A percentile compares a stretch with the other conserved stretches of the same genome.
Conservation (phyloP, 495 filamentous ascomycete genomes). For the Lophiotrema nucula region DNA sequence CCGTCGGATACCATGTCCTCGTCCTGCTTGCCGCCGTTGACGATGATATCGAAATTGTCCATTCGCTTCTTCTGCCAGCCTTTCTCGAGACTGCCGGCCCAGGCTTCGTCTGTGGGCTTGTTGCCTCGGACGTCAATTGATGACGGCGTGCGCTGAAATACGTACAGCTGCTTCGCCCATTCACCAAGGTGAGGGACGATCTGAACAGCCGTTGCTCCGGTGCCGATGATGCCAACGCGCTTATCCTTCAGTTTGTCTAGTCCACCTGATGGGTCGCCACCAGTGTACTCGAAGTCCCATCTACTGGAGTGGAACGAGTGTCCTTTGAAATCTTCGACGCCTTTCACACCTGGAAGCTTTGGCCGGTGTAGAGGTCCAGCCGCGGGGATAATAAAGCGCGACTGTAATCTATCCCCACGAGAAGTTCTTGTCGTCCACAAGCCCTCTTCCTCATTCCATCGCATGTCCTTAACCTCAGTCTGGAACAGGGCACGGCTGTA, state of each 20-base stretch:
- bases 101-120: constrained; percentile 14
- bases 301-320: constrained; percentile 27
- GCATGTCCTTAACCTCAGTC: constrained; percentile 15
- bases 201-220: constrained; percentile 28
- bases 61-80: constrained; percentile 28
- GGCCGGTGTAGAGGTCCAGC: constrained; percentile 18
- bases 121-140: constrained; percentile 21
- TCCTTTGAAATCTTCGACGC: constrained; percentile 25
- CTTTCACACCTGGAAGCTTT: constrained; percentile 22
- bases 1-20: constrained; percentile 29
- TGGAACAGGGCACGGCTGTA: constrained; percentile 19
- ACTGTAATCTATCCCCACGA: constrained; percentile 17
- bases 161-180: constrained; percentile 25
- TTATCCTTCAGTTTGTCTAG: constrained; percentile 28
- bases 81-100: constrained; percentile 5
- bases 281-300: constrained; percentile 31
- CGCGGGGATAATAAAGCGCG: constrained; percentile 22
- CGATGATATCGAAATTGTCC: constrained; percentile 21
- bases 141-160: constrained; percentile 31
- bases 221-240: constrained; percentile 29
- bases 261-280: constrained; percentile 18
- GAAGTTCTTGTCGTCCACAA: constrained; percentile 15
- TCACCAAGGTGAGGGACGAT: constrained; percentile 23
- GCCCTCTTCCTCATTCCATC: constrained; percentile 15
- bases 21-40: constrained; percentile 9